Evolutionary conservation across 257 asterid genomes (phyloP).

Genomic region (Solanum piurae): DNA sequence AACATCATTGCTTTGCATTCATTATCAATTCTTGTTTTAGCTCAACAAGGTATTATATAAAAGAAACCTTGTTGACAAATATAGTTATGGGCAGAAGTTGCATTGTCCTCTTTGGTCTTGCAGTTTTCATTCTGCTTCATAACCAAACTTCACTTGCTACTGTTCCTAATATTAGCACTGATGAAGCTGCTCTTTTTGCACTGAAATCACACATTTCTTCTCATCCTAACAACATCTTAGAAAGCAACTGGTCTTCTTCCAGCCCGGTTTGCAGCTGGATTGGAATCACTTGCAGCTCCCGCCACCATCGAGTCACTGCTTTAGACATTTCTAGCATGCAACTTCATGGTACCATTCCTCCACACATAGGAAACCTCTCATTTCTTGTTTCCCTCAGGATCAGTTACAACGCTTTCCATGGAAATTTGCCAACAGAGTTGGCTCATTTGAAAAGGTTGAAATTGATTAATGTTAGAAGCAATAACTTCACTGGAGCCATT

Average conservation of each 20-base stretch:
- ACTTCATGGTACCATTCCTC: not conserved
- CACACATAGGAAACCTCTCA: not conserved
- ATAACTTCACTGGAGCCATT: not conserved
- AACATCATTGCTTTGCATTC: not conserved
- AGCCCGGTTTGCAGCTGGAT: not conserved
- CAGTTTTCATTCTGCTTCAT: no score
- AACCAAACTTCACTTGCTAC: not conserved
- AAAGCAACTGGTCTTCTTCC: not conserved
- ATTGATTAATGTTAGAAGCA: not conserved
- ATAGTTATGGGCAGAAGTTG: not conserved
- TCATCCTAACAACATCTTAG: not conserved
- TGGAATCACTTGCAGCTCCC: not conserved
- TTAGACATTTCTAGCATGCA: not conserved
- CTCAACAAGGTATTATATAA: not conserved
- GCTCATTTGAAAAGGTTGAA: not conserved
- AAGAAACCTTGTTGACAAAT: no score
- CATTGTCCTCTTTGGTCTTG: not conserved
- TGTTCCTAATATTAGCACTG: not conserved
- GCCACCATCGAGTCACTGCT: not conserved
- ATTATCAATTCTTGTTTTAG: not conserved
- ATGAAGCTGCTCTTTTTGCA: not conserved
- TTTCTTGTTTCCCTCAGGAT: not conserved
- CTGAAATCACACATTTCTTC: not conserved
- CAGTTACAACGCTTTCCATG: not conserved
- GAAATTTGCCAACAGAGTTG: not conserved